Conservation (phyloP, 768 basidiomycete species). For the Suillus clintonianus region DNA sequence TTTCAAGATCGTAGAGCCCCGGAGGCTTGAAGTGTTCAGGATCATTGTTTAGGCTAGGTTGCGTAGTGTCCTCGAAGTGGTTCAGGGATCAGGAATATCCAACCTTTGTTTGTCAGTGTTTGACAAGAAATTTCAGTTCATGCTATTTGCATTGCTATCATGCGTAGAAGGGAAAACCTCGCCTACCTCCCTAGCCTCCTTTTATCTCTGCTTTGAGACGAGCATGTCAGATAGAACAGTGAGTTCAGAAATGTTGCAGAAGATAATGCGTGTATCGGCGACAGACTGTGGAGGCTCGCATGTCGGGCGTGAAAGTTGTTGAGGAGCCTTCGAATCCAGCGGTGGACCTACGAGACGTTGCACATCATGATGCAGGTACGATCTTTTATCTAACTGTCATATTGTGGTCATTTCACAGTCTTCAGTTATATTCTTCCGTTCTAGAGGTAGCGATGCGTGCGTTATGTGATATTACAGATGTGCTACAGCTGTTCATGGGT, state of each 20-base stretch:
- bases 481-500: neutral
- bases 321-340: conserved; percentile 19
- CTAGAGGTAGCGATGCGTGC: conserved; percentile 49
- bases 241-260: no score
- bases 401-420: neutral
- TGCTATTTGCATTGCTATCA: no score
- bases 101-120: neutral
- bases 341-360: conserved; percentile 39
- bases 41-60: no score
- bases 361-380: conserved; percentile 54
- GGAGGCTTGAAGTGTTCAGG: no score
- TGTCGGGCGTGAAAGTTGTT: neutral
- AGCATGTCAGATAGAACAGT: no score
- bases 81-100: no score
- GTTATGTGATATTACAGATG: neutral
- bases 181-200: conserved; percentile 70
- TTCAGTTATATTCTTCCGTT: conserved; percentile 53
- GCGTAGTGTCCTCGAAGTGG: no score
- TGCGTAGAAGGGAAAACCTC: conserved; percentile 68
- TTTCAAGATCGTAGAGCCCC: no score
- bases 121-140: neutral
- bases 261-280: conserved; percentile 67
- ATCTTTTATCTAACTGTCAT: neutral
- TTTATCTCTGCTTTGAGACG: no score
- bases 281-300: conserved; percentile 60